Evolutionary conservation across 768 basidiomycete genomes (phyloP).

Genomic region (Russula sp.): DNA sequence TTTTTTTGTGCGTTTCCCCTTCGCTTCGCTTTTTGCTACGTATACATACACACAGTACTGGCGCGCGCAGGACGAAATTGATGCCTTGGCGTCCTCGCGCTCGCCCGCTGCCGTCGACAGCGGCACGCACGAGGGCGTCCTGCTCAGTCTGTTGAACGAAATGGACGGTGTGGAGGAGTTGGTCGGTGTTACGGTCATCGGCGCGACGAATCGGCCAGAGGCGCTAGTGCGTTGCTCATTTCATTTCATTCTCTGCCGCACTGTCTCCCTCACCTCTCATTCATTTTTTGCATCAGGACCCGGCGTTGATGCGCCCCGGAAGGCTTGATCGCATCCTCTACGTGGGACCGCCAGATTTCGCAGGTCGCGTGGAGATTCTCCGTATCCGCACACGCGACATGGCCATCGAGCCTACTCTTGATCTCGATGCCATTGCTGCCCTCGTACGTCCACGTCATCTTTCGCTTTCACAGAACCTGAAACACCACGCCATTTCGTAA

Average conservation of each 20-base stretch:
- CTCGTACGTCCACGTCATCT: conserved; percentile 41
- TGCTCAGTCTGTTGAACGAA: conserved; percentile 91
- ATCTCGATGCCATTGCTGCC: conserved; percentile 58
- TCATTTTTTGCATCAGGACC: conserved; percentile 49
- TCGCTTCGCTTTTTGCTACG: not conserved
- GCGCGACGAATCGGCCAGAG: conserved; percentile 94
- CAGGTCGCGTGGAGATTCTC: conserved; percentile 79
- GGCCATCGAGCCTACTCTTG: conserved; percentile 66
- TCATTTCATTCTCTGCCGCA: conserved; percentile 22
- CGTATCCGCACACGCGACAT: conserved; percentile 69
- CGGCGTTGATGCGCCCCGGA: conserved; percentile 92
- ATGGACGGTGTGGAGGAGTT: conserved; percentile 99
- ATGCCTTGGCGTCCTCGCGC: conserved; percentile 82
- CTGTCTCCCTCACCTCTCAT: not conserved
- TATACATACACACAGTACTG: not conserved
- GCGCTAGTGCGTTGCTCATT: conserved; percentile 28
- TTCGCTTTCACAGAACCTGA: no score
- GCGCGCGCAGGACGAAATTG: conserved; percentile 80
- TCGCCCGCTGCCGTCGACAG: conserved; percentile 41
- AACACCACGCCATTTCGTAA: not conserved
- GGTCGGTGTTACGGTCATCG: conserved; percentile 89
- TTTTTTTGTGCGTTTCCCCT: conserved; percentile 69
- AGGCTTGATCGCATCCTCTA: conserved; percentile 90
- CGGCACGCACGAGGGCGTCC: conserved; percentile 74
- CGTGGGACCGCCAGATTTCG: conserved; percentile 83